Percentiles rank a stretch among this genome's conserved stretches.
These are phyloP conservation scores for Aspergillus oerlinghausenensis DNA, from an alignment of 2,329 filamentous ascomycete species.

Conservation along the genomic window DNA sequence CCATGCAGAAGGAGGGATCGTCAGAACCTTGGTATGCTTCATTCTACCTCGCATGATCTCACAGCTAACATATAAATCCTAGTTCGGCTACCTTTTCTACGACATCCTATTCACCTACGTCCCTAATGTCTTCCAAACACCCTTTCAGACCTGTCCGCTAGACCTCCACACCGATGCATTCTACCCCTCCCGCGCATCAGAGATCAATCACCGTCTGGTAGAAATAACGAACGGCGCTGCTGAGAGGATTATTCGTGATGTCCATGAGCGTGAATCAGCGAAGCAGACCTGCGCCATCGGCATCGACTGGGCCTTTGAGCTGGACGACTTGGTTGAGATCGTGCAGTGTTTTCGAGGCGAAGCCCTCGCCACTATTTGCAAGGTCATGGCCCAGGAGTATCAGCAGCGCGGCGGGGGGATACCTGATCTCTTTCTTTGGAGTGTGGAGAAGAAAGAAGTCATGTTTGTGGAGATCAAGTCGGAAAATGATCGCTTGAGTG, in stretches of 20 bases:
- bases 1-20: conserved; percentile 84
- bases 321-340: conserved; percentile 75
- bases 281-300: conserved; percentile 82
- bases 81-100: conserved; percentile 82
- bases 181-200: conserved; percentile 75
- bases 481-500: conserved; percentile 87
- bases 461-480: conserved; percentile 79
- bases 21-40: conserved; percentile 65
- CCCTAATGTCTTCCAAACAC: conserved; percentile 94
- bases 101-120: conserved; percentile 90
- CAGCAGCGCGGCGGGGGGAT: conserved; percentile 78
- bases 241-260: conserved; percentile 58
- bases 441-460: conserved; percentile 54
- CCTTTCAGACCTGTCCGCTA: conserved; percentile 88
- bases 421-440: conserved; percentile 90
- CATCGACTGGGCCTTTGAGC: conserved; percentile 81
- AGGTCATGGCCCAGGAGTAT: conserved; percentile 95
- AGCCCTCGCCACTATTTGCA: conserved; percentile 78
- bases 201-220: conserved; percentile 82
- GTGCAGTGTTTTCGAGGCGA: conserved; percentile 72
- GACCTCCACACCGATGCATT: conserved; percentile 93
- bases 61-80: not conserved
- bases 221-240: conserved; percentile 82
- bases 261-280: conserved; percentile 66
- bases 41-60: not conserved